These are phyloP conservation scores for Holtermanniella nyarrowii DNA, from an alignment of 768 basidiomycete species.

Conservation along the genomic window DNA sequence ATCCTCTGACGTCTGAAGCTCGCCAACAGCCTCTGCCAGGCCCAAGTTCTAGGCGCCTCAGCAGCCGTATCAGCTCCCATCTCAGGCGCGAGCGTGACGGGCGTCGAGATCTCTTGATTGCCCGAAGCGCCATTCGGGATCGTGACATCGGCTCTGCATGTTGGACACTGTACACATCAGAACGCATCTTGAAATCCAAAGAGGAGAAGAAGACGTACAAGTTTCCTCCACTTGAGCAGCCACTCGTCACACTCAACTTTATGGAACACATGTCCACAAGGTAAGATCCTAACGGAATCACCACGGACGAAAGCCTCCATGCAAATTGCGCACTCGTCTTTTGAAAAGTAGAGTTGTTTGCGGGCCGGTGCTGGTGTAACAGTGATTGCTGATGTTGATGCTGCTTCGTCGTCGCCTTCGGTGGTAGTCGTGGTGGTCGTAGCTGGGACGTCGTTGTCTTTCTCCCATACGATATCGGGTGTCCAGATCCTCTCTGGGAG, in stretches of 20 bases:
- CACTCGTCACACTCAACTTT: constrained; percentile 81
- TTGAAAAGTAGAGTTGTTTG: constrained; percentile 60
- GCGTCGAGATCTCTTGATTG: too few species aligned
- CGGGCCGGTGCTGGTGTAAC: background rate
- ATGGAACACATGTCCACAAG: constrained; percentile 93
- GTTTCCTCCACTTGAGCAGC: constrained; percentile 83
- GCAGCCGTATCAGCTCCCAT: too few species aligned
- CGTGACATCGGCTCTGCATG: constrained; percentile 88
- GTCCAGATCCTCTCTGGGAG: constrained; percentile 39
- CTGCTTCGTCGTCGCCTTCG: background rate
- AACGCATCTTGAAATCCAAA: background rate
- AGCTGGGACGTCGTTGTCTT: constrained; percentile 23
- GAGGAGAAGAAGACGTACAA: constrained; percentile 51
- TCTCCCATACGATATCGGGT: constrained; percentile 40
- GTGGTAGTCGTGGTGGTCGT: background rate
- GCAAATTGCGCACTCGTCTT: constrained; percentile 87
- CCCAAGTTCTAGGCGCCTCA: too few species aligned
- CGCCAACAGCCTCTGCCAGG: too few species aligned
- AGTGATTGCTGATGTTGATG: background rate
- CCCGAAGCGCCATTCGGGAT: too few species aligned
- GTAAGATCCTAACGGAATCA: constrained; percentile 80
- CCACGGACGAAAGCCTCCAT: constrained; percentile 75
- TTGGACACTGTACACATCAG: constrained; percentile 57
- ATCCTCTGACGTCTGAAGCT: too few species aligned
- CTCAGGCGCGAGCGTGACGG: too few species aligned